These are phyloP conservation scores for Eucalyptus coolabah DNA, from an alignment of 345 rosid genomes.

Conservation along the genomic window DNA sequence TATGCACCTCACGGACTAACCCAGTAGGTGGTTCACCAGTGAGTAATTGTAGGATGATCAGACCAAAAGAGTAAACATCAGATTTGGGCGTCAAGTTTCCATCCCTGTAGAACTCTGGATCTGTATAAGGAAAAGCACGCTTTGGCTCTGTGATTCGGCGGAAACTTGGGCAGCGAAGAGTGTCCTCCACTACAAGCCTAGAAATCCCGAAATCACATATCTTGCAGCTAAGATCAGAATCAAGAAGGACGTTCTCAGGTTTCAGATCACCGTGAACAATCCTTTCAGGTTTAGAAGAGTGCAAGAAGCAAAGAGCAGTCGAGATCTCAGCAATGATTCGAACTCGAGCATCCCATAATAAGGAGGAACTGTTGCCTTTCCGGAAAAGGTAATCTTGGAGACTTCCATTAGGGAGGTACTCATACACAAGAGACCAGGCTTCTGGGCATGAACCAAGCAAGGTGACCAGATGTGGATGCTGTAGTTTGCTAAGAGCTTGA, in stretches of 20 bases:
- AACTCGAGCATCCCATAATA: slow-evolving; percentile 45
- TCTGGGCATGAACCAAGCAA: slow-evolving; percentile 67
- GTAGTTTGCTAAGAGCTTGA: slow-evolving; percentile 54
- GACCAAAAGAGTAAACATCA: slow-evolving; percentile 50
- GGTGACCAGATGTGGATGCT: slow-evolving; percentile 64
- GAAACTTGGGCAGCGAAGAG: slow-evolving; percentile 26
- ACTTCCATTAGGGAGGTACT: slow-evolving; percentile 62
- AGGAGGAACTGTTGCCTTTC: slow-evolving; percentile 31
- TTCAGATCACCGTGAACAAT: slow-evolving; percentile 67
- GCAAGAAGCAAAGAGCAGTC: slow-evolving; percentile 66
- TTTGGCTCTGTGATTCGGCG: slow-evolving; percentile 22
- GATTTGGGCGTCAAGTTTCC: slow-evolving; percentile 53
- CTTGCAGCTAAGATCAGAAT: slow-evolving; percentile 60
- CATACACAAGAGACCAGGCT: slow-evolving; percentile 54
- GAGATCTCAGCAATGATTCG: slow-evolving; percentile 52
- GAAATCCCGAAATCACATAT: slow-evolving; percentile 59
- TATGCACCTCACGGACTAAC: slow-evolving; percentile 37
- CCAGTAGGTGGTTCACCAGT: slow-evolving; percentile 48
- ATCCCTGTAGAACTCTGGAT: slow-evolving; percentile 48
- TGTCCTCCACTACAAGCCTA: slow-evolving; percentile 38
- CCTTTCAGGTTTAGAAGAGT: slow-evolving; percentile 61
- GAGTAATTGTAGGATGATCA: slow-evolving; percentile 55
- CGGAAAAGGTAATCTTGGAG: slow-evolving; percentile 41
- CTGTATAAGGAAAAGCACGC: slow-evolving; percentile 46
- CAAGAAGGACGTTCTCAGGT: slow-evolving; percentile 55